phyloP scores from a whole-genome alignment of 805 yeast species.

The Starmerella tilneyi region DNA sequence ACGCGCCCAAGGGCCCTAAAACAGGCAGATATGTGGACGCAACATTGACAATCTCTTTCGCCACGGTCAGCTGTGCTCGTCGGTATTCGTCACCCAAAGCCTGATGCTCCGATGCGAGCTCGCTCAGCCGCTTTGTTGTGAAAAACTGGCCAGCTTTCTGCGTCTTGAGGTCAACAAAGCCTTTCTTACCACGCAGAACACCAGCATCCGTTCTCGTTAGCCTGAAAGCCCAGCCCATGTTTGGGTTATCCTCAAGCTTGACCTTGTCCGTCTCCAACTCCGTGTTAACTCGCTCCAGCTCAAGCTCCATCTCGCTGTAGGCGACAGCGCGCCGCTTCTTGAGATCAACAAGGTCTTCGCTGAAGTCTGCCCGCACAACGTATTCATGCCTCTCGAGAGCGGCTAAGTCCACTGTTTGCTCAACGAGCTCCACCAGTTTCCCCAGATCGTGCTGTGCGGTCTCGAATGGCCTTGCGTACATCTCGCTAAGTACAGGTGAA shows the following conservation, averaged over 20 bases:
- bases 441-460: constrained; percentile 42
- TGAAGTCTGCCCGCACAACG: constrained; percentile 81
- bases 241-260: constrained; percentile 76
- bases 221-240: constrained; percentile 91
- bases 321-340: constrained; percentile 49
- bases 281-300: constrained; percentile 57
- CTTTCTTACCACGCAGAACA: constrained; percentile 51
- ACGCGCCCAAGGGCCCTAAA: constrained; percentile 53
- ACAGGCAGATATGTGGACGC: constrained; percentile 74
- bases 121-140: constrained; percentile 57
- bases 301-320: constrained; percentile 43
- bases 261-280: constrained; percentile 77
- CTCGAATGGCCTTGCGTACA: constrained; percentile 51
- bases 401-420: constrained; percentile 79
- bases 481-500: constrained; percentile 34
- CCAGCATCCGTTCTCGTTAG: constrained; percentile 81
- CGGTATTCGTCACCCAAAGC: constrained; percentile 59
- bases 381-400: constrained; percentile 76
- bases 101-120: constrained; percentile 48
- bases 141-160: constrained; percentile 93
- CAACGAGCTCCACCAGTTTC: constrained; percentile 76
- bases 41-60: constrained; percentile 70
- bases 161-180: constrained; percentile 72
- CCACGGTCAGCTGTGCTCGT: constrained; percentile 63
- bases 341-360: constrained; percentile 57